Evolutionary conservation across 2,329 filamentous ascomycete species (phyloP).

Genomic region (Apiospora kogelbergensis): DNA sequence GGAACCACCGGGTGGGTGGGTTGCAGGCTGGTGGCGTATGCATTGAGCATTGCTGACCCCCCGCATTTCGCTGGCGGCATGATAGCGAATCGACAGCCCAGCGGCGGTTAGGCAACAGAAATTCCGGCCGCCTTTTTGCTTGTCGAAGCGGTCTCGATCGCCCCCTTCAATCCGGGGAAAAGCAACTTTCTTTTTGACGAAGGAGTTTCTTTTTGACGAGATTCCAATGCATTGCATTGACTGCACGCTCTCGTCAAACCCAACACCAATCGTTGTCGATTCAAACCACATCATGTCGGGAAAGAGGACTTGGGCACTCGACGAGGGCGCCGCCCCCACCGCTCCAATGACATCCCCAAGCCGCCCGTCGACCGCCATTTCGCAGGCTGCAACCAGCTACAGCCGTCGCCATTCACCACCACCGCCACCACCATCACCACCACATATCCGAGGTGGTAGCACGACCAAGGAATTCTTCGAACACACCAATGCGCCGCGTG

Average conservation of each 20-base stretch:
- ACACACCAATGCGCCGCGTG: slow-evolving; percentile 39
- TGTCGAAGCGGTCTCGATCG: no score
- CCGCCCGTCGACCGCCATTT: no score
- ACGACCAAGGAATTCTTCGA: slow-evolving; percentile 35
- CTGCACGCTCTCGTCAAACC: background rate
- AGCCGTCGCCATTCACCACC: background rate
- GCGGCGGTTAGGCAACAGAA: background rate
- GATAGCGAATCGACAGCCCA: background rate
- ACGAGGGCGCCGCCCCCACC: no score
- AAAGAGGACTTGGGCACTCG: background rate
- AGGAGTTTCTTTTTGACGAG: no score
- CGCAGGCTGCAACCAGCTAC: background rate
- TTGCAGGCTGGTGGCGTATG: no score
- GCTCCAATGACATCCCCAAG: no score
- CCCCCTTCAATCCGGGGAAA: background rate
- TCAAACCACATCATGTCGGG: background rate
- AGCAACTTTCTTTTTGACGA: background rate
- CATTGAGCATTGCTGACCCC: background rate
- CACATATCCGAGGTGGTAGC: background rate
- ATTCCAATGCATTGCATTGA: background rate
- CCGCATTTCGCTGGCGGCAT: background rate
- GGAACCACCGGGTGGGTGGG: no score
- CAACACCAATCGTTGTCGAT: no score
- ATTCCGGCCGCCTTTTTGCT: no score
- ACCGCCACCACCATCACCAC: background rate